Base-by-base conservation (phyloP, 345 rosid species). In the Populus tremula region DNA sequence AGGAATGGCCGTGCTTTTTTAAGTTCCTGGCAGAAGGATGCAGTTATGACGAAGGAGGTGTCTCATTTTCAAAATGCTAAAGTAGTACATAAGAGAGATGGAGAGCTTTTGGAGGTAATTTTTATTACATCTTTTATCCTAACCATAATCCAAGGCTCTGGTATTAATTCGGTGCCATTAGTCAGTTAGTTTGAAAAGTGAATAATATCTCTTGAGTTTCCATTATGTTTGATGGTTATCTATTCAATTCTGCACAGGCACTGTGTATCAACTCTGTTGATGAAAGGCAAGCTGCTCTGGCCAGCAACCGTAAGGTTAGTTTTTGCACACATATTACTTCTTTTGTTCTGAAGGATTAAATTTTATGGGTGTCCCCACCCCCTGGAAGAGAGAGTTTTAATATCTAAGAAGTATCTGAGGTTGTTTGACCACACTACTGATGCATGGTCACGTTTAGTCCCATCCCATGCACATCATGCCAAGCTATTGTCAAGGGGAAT, bases 221-320 rank as follows among this genome's bases (percentile, higher is more conserved):
- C 61, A 23, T 75, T 72, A 39, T 80, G 35, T 56, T 73, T 75
- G 59, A 71, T 59, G 36, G 67, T 49, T 76, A 38, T 76, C 80
- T 73, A 61, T 73, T 38, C 49, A 75, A 39, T 72, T 84, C 84
- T 82, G 73, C 75, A 82, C 92, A 94, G 98, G 94, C 94, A 72
- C 70, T 94, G 64, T 94, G 95, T 86, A 78, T 90, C 69, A 94
- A 94, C 76, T 81, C 92, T 74, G 77, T 85, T 78, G 80, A 87
- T 81, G 88, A 89, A 86, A 77, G 86, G 79, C 92, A 91, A 84
- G 88, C 88, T 82, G 98, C 94, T 79, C 78, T 94, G 70, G 90
- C 98, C 62, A 90, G 97, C 91, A 91, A 88, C 79, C 86, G 91
- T 77, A 94, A 94, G 97, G 98, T 94, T 79, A 83, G 92, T 86